A percentile compares a stretch with the other conserved stretches of the same genome.
These are phyloP conservation scores for Hypomontagnella monticulosa DNA, from an alignment of 495 filamentous ascomycete species.

Conservation along the genomic window DNA sequence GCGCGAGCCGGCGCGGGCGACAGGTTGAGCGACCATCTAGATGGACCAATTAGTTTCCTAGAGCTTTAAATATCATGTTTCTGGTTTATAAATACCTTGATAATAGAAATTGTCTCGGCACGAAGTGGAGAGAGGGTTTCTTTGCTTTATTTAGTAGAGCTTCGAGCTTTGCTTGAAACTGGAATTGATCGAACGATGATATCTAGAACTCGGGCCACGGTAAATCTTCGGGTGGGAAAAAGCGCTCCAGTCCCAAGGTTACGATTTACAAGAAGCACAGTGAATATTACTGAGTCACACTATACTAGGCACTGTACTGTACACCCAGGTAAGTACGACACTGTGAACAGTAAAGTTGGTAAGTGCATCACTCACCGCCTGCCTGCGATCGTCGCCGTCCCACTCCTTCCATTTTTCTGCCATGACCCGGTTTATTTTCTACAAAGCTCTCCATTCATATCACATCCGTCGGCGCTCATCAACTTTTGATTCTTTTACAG, in stretches of 20 bases:
- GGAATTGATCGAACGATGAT: conserved; percentile 39
- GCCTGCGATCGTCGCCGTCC: conserved; percentile 13
- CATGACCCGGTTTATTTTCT: conserved; percentile 30
- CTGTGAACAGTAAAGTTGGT: background rate
- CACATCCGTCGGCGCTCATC: conserved; percentile 1
- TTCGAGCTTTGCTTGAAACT: conserved; percentile 29
- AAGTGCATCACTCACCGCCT: conserved; percentile 23
- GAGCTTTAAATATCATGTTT: background rate
- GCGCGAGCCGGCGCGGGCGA: conserved; percentile 67
- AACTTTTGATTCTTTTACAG: background rate
- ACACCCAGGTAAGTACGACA: background rate
- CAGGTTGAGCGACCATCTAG: conserved; percentile 88
- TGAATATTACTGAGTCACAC: background rate
- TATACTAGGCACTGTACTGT: too few species aligned
- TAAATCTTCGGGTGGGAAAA: conserved; percentile 13
- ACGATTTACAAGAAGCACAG: background rate
- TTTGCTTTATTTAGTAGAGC: background rate
- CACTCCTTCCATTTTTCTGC: conserved; percentile 37
- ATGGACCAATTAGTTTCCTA: conserved; percentile 42
- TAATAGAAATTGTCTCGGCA: conserved; percentile 31
- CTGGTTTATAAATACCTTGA: conserved; percentile 44
- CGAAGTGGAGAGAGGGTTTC: conserved; percentile 21
- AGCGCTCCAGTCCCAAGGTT: background rate
- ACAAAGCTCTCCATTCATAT: conserved; percentile 21
- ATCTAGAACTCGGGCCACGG: conserved; percentile 11